These are phyloP conservation scores for Cydonia oblonga DNA, from an alignment of 331 rosid species.

Conservation along the genomic window DNA sequence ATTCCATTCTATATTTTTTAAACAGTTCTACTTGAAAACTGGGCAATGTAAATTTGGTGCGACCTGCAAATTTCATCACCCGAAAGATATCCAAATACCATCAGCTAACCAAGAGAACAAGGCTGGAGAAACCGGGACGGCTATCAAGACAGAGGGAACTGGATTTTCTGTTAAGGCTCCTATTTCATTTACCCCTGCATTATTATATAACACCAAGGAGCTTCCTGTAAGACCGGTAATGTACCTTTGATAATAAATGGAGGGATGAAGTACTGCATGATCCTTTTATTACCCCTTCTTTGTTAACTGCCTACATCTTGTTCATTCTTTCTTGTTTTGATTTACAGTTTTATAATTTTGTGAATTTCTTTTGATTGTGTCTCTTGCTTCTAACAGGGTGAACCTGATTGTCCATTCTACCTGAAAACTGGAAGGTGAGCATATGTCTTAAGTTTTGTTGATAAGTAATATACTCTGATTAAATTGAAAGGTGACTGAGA, in stretches of 20 bases:
- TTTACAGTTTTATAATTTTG: neutral
- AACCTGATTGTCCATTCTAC: constrained; percentile 97
- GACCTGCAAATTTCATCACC: constrained; percentile 86
- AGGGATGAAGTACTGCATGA: neutral
- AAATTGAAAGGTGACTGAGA: constrained; percentile 12
- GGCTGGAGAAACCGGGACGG: constrained; percentile 27
- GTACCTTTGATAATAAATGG: neutral
- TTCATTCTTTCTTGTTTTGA: constrained; percentile 2
- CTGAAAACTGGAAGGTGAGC: constrained; percentile 92
- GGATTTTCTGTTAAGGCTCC: constrained; percentile 31
- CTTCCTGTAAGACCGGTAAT: constrained; percentile 88
- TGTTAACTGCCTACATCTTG: neutral
- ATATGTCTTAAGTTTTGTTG: constrained; percentile 1
- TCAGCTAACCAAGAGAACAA: constrained; percentile 35
- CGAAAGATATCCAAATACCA: constrained; percentile 65
- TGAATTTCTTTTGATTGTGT: constrained; percentile 13
- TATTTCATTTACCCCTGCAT: constrained; percentile 41
- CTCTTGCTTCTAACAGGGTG: constrained; percentile 58
- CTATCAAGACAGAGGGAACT: constrained; percentile 19
- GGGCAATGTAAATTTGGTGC: constrained; percentile 81
- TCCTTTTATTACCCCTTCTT: neutral
- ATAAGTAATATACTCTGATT: neutral
- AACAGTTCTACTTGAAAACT: constrained; percentile 89
- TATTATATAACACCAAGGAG: constrained; percentile 70
- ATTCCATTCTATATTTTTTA: constrained; percentile 8